phyloP scores from a whole-genome alignment of 441 rosid species.

The Viola pubescens region DNA sequence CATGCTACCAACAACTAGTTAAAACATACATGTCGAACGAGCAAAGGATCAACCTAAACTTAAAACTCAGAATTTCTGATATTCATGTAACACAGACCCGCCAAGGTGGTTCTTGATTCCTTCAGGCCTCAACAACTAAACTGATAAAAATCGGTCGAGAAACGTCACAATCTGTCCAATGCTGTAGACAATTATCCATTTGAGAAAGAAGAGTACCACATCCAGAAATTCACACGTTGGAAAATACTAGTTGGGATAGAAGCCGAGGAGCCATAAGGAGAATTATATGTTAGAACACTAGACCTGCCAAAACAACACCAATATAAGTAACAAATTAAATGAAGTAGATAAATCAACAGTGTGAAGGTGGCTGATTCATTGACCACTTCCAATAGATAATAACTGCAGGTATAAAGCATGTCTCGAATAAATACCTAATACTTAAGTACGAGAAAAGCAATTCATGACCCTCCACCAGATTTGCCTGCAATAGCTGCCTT shows the following conservation, averaged over 20 bases:
- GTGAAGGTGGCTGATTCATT: background rate
- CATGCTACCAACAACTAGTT: background rate
- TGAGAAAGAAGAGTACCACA: slow-evolving; percentile 15
- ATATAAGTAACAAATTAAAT: slow-evolving; percentile 5
- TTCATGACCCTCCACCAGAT: slow-evolving; percentile 32
- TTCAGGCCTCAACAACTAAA: slow-evolving; percentile 39
- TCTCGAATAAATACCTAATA: slow-evolving; percentile 26
- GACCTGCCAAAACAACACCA: slow-evolving; percentile 40
- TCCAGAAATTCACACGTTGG: slow-evolving; percentile 25
- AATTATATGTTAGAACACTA: slow-evolving; percentile 35
- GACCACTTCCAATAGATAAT: too few species aligned
- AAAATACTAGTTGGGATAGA: slow-evolving; percentile 27
- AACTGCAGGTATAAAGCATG: background rate
- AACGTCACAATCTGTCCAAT: slow-evolving; percentile 12
- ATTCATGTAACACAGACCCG: slow-evolving; percentile 37
- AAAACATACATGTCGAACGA: too few species aligned
- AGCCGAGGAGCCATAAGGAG: slow-evolving; percentile 37
- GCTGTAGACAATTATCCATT: slow-evolving; percentile 8
- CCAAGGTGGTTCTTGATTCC: slow-evolving; percentile 36
- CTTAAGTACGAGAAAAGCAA: slow-evolving; percentile 1
- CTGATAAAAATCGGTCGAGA: slow-evolving; percentile 11
- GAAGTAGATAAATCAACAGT: slow-evolving; percentile 3
- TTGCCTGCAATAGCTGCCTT: slow-evolving; percentile 58
- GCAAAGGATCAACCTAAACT: background rate
- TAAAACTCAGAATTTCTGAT: slow-evolving; percentile 38